Base-by-base conservation (phyloP, 192 early-diverging fungal genomes). In the Pilobolus umbonatus region DNA sequence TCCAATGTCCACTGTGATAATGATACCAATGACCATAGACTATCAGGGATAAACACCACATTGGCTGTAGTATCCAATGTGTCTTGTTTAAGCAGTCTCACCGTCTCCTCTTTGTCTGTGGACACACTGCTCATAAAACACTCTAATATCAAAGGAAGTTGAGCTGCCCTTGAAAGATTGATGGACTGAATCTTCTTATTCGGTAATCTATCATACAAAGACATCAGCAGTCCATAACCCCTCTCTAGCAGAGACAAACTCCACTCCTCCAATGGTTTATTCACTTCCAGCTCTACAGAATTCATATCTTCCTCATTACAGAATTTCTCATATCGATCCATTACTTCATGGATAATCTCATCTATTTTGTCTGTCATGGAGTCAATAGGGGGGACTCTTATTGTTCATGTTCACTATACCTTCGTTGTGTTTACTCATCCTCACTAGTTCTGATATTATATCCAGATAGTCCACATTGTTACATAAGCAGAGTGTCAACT, bases 61-160 rank as follows among this genome's bases (percentile, higher is more conserved):
- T 46, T 39, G 24, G 55, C 12, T 24, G 43, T 36, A 17, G 26
- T 47, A 0, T 21, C 15, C 17, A 49, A 34, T 39, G 38, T 34
- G 38, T 36, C 32, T 9, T 42, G 14, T 1, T 55, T 48, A 7
- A 45, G 54, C 35, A 62, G 44, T 15, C 47, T 28, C 1, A 25
- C 42, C 1, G 32, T 29, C 17, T 64, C 55, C 22, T 36, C 44
- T n/a, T 28, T 30, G 22, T 62, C 50, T 3, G 70, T 59, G 0
- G 58, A 21, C 25, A 64, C 66, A 38, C 70, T 72, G 15, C 59
- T 58, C 15, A 67, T 53, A 47, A 72, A 67, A 22, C 64, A 65
- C 42, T 72, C 70, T 11, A 72, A 56, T 38, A 72, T 67, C 19
- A 64, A 39, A 57, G 63, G 70, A 10, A 72, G 29, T 45, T 72